A percentile compares a stretch with the other conserved stretches of the same genome.
Evolutionary conservation across 495 filamentous ascomycete genomes (phyloP).

Genomic region (Annulohypoxylon nitens): DNA sequence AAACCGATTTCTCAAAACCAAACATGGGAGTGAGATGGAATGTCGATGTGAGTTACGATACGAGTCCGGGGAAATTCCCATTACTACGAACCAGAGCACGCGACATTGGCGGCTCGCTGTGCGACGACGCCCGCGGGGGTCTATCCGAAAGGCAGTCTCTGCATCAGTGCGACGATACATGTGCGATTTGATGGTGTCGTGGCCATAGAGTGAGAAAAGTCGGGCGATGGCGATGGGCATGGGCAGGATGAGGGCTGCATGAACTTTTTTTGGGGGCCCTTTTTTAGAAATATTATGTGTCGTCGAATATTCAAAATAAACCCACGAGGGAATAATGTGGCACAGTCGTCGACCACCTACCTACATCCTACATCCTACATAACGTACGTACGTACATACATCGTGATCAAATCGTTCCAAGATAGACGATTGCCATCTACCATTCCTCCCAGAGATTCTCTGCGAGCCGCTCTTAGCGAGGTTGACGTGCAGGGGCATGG

Average conservation of each 20-base stretch:
- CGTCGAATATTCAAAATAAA: conserved; percentile 22
- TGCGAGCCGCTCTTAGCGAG: conserved; percentile 49
- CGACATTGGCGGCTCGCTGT: conserved; percentile 46
- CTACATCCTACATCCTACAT: conserved; percentile 1
- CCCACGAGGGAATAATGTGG: conserved; percentile 19
- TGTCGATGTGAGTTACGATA: conserved; percentile 45
- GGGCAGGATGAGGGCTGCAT: conserved; percentile 30
- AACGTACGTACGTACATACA: conserved; percentile 18
- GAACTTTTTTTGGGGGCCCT: conserved; percentile 22
- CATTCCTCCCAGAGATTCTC: conserved; percentile 35
- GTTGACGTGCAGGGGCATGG: conserved; percentile 40
- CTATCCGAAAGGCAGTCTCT: conserved; percentile 43
- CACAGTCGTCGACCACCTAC: conserved; percentile 16
- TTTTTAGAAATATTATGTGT: conserved; percentile 5
- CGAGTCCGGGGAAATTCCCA: conserved; percentile 45
- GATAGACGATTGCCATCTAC: conserved; percentile 23
- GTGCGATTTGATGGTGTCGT: conserved; percentile 30
- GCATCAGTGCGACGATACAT: conserved; percentile 42
- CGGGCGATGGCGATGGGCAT: conserved; percentile 25
- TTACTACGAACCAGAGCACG: conserved; percentile 42
- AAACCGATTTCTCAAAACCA: conserved; percentile 34
- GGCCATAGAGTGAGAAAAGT: conserved; percentile 26
- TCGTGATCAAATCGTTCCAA: conserved; percentile 42
- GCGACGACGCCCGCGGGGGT: conserved; percentile 39
- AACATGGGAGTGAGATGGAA: conserved; percentile 38